Evolutionary conservation across 805 yeast species (phyloP).

Genomic region (Starmerella sp.): DNA sequence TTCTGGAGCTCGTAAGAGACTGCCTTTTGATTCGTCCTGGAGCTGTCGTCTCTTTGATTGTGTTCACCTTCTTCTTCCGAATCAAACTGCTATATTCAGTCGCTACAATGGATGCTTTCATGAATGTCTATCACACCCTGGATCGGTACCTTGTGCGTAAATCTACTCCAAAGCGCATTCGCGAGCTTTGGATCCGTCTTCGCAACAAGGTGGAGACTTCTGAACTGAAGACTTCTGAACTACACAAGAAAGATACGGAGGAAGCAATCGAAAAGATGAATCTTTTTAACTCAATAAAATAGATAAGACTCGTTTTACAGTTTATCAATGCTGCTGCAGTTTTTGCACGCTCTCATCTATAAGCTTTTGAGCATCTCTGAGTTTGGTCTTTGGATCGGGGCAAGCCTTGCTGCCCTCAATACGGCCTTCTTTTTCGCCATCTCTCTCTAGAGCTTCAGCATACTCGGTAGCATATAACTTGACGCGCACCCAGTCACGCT

Average conservation of each 20-base stretch:
- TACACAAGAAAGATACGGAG: slow-evolving; percentile 13
- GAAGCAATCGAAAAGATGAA: slow-evolving; percentile 20
- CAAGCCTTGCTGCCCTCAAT: slow-evolving; percentile 76
- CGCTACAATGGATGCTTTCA: slow-evolving; percentile 52
- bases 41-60: slow-evolving; percentile 45
- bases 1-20: slow-evolving; percentile 36
- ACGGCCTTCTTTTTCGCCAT: slow-evolving; percentile 56
- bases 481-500: slow-evolving; percentile 4
- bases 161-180: slow-evolving; percentile 39
- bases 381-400: slow-evolving; percentile 78
- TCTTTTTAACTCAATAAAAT: slow-evolving; percentile 1
- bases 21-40: slow-evolving; percentile 48
- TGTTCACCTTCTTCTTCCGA: slow-evolving; percentile 51
- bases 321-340: neutral
- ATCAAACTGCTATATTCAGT: slow-evolving; percentile 61
- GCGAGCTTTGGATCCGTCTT: slow-evolving; percentile 37
- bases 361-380: neutral
- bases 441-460: slow-evolving; percentile 16
- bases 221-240: slow-evolving; percentile 9
- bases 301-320: neutral
- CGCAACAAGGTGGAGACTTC: slow-evolving; percentile 28
- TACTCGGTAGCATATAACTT: slow-evolving; percentile 13
- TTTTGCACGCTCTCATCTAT: neutral
- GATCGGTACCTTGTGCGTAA: slow-evolving; percentile 44
- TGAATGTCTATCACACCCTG: slow-evolving; percentile 46